These are phyloP conservation scores for Phytophthora sojae DNA, from an alignment of 352 stramenopile species.

Conservation along the genomic window DNA sequence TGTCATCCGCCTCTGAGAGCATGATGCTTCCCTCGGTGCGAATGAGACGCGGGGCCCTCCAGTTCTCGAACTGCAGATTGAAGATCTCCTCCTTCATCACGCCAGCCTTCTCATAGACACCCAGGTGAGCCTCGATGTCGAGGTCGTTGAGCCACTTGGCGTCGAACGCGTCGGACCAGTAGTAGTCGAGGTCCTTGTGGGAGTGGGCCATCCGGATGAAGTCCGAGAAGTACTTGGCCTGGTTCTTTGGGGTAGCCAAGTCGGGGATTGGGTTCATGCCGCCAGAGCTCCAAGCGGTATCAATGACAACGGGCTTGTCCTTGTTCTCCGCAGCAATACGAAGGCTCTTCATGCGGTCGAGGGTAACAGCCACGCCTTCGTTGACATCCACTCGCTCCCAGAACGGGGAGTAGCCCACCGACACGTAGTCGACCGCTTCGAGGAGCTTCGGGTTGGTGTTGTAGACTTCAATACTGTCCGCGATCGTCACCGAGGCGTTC, in stretches of 20 bases:
- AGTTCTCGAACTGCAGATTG: background rate
- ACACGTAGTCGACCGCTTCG: background rate
- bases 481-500: background rate
- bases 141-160: background rate
- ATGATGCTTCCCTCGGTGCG: background rate
- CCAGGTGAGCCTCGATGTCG: background rate
- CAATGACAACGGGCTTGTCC: background rate
- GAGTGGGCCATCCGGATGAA: background rate
- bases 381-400: background rate
- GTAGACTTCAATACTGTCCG: background rate
- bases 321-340: background rate
- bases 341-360: background rate
- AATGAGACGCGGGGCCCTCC: background rate
- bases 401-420: background rate
- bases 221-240: background rate
- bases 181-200: background rate
- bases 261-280: background rate
- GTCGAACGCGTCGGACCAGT: background rate
- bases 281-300: background rate
- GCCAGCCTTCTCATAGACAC: background rate
- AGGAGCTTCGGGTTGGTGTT: background rate
- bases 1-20: background rate
- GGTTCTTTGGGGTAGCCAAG: background rate
- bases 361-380: background rate
- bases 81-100: background rate